Conservation (phyloP, 805 yeast species). For the Wickerhamomyces bisporus region DNA sequence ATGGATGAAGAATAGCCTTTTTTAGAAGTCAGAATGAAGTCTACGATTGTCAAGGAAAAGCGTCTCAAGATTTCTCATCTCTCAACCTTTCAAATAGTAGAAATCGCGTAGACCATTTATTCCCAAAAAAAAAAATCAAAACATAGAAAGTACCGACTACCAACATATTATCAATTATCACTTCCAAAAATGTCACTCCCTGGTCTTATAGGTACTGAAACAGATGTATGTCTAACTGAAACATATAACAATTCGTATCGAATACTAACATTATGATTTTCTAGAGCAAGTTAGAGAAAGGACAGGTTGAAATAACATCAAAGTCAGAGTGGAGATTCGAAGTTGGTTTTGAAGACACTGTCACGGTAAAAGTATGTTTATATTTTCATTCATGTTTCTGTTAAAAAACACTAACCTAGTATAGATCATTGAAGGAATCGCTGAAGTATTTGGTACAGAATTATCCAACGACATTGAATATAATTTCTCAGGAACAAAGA, state of each 20-base stretch:
- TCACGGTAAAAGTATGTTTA: slow-evolving; percentile 44
- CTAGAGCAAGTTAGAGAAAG: slow-evolving; percentile 5
- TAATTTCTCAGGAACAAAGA: slow-evolving; percentile 47
- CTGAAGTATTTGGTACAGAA: slow-evolving; percentile 92
- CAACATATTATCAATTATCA: no score
- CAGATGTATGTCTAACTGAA: slow-evolving; percentile 2
- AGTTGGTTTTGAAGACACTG: slow-evolving; percentile 44
- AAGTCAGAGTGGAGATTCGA: slow-evolving; percentile 75
- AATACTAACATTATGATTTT: slow-evolving; percentile 6
- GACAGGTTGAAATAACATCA: slow-evolving; percentile 22
- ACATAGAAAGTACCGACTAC: not conserved
- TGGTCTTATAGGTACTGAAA: slow-evolving; percentile 6
- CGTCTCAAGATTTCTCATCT: no score
- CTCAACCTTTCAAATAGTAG: no score
- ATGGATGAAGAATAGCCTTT: no score
- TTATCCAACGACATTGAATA: slow-evolving; percentile 67
- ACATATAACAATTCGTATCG: not conserved
- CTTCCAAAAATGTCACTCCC: slow-evolving; percentile 11
- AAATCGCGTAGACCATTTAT: no score
- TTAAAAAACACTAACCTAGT: not conserved
- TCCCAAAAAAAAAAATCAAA: no score
- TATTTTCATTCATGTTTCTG: no score
- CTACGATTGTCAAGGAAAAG: no score
- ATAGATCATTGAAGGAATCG: slow-evolving; percentile 56
- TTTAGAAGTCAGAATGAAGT: no score